Base-by-base conservation (phyloP, 2,329 filamentous ascomycete genomes). In the Chaetomium sp. region DNA sequence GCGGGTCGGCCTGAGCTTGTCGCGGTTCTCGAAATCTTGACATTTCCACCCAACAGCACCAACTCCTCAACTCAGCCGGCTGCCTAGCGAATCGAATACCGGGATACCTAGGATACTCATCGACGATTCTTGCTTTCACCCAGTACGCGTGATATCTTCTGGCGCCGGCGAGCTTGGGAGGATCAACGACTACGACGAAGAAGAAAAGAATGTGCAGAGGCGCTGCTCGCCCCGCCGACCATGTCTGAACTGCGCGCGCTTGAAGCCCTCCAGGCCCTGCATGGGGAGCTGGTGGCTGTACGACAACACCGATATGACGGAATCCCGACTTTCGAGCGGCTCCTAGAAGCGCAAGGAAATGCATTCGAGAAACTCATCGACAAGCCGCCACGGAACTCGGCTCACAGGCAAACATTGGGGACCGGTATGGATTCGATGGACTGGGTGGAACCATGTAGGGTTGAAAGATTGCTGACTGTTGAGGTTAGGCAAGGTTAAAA, bases 251-350 rank as follows among this genome's bases (percentile, higher is more conserved):
- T 83, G 69, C 85, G 85, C 69, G 83, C 81, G 67, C 79, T 95
- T 68, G 86, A 86, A 68, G 82, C 85, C 72, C 83, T 97, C 66
- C 85, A 91, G 75, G 85, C 84, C 71, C 84, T 99, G 65, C 89
- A 95, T 71, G 84, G 88, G 70, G 91, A 96, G 74, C 83, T 99
- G 59, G 77, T 87, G 64, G 85, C 87, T 55, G 79, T 94, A 64
- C 82, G 83, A 61, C 86, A 94, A 66, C 82, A 84, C 55, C 82
- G 86, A 52, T 73, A 74, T 52, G 75, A 78, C 45, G 74, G 73
- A 51, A 79, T 85, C 36, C 84, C 86, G 59, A 74, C 89, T 41
- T 85, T 92, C 59, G 83, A 89, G 62, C 77, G 87, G 56, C 80
- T 83, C 68, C 77, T 97, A 48, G 84, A 88, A 65, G 74, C 75